Base-by-base conservation (phyloP, 2,329 filamentous ascomycete genomes). In the Fusarium ambrosium region DNA sequence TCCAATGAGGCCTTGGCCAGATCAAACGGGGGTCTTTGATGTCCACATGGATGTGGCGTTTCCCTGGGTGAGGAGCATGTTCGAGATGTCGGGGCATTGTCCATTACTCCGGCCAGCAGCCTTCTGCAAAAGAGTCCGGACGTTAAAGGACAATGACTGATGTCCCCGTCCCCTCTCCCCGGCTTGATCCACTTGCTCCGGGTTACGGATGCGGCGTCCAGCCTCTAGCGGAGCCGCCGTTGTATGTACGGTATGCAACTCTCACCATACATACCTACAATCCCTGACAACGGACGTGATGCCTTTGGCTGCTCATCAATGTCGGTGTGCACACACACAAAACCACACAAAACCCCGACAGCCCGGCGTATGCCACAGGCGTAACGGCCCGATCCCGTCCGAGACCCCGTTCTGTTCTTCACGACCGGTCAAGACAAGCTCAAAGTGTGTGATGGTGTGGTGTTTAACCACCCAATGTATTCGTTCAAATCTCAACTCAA, bases 111-210 rank as follows among this genome's bases (percentile, higher is more conserved):
- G 48, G 48, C 10, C 11, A 53, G 48, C 48, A 16, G 29, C 14
- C 18, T 16, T 29, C 48, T 53, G 48, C 48, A 53, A 48, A 48
- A 53, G 48, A 8, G 48, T 20, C 27, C 48, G 48, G 48, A 51
- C 18, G 10, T 32, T 27, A 9, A 20, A 51, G 22, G 48, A 29
- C 48, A 53, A 32, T 32, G 48, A 53, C 27, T n/a, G 56, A 53
- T 32, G 27, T 32, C 27, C 48, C 48, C 48, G 27, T 32, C 18
- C 48, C 48, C 18, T 32, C 48, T 32, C 27, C 27, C 48, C 48
- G 48, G 27, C 48, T 32, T 53, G 48, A 53, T 32, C 72, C 72
- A 72, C 72, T 51, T 66, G 45, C 69, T 75, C 72, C 61, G 69
- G 58, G 24, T 48, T 75, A 61, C 69, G 43, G 60, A 69, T 34